phyloP scores from a whole-genome alignment of 331 rosid species.

The Erythrophleum ivorense region DNA sequence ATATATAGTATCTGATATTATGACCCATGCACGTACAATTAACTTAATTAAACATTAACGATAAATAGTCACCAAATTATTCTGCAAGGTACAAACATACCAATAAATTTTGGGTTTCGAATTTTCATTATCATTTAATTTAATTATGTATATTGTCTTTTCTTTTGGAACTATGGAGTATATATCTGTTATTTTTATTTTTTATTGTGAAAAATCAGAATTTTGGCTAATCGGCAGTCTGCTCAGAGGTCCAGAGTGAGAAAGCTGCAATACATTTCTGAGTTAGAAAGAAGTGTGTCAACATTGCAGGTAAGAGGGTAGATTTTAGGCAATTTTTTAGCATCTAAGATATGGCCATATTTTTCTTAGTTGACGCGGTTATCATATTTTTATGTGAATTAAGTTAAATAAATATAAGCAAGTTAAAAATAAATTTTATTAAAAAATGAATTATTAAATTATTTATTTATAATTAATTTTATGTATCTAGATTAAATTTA shows the following conservation, averaged over 20 bases:
- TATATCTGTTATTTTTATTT: not conserved
- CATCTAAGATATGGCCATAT: not conserved
- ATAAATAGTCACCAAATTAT: not conserved
- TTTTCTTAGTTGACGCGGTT: not conserved
- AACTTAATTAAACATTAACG: not conserved
- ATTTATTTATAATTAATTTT: no score
- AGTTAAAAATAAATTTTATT: not conserved
- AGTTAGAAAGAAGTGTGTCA: slow-evolving; percentile 68
- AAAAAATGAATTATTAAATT: no score
- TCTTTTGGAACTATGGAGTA: not conserved
- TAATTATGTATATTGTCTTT: not conserved
- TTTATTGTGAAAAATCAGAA: slow-evolving; percentile 31
- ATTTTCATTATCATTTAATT: not conserved
- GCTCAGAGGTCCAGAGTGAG: slow-evolving; percentile 69
- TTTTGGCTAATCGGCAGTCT: slow-evolving; percentile 66
- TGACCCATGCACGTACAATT: slow-evolving; percentile 26
- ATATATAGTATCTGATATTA: not conserved
- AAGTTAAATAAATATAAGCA: not conserved
- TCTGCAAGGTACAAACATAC: not conserved
- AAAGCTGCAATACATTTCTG: slow-evolving; percentile 63
- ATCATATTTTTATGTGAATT: not conserved
- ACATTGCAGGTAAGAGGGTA: slow-evolving; percentile 56
- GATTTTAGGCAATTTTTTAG: not conserved
- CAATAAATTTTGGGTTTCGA: not conserved
- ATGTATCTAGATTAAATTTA: not conserved